These are phyloP conservation scores for Aspergillus sp. DNA, from an alignment of 2,329 filamentous ascomycete species.

Conservation along the genomic window DNA sequence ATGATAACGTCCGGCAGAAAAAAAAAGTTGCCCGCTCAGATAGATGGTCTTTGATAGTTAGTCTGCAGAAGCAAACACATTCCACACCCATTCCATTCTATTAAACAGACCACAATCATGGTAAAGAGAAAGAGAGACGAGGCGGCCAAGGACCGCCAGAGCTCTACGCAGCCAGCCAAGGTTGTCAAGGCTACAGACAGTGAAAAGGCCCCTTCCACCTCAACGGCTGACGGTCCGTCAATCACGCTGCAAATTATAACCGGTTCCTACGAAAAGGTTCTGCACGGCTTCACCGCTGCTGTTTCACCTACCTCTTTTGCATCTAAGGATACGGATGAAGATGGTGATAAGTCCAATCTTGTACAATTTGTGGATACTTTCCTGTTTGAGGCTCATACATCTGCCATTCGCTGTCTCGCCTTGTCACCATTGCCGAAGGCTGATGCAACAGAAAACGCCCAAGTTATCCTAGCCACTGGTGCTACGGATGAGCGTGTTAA, in stretches of 20 bases:
- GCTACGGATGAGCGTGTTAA: slow-evolving; percentile 94
- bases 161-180: slow-evolving; percentile 32
- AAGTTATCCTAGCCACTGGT: slow-evolving; percentile 85
- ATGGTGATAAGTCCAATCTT: slow-evolving; percentile 31
- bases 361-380: slow-evolving; percentile 86
- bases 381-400: slow-evolving; percentile 89
- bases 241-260: slow-evolving; percentile 83
- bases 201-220: slow-evolving; percentile 18
- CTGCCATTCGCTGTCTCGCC: slow-evolving; percentile 85
- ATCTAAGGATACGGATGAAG: slow-evolving; percentile 25
- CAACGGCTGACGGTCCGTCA: slow-evolving; percentile 31
- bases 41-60: neutral
- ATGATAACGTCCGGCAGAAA: slow-evolving; percentile 26
- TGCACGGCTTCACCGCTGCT: slow-evolving; percentile 86
- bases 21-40: slow-evolving; percentile 26
- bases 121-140: slow-evolving; percentile 50
- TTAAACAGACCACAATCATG: slow-evolving; percentile 30
- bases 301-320: slow-evolving; percentile 49
- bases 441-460: slow-evolving; percentile 61
- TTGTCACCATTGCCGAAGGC: slow-evolving; percentile 72
- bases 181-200: slow-evolving; percentile 33
- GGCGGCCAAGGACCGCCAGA: slow-evolving; percentile 27
- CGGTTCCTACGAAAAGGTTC: slow-evolving; percentile 88
- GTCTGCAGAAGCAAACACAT: neutral
- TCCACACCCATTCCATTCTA: neutral